Evolutionary conservation across 106 monocot species (phyloP).

Genomic region (Dendrobium chrysotoxum): DNA sequence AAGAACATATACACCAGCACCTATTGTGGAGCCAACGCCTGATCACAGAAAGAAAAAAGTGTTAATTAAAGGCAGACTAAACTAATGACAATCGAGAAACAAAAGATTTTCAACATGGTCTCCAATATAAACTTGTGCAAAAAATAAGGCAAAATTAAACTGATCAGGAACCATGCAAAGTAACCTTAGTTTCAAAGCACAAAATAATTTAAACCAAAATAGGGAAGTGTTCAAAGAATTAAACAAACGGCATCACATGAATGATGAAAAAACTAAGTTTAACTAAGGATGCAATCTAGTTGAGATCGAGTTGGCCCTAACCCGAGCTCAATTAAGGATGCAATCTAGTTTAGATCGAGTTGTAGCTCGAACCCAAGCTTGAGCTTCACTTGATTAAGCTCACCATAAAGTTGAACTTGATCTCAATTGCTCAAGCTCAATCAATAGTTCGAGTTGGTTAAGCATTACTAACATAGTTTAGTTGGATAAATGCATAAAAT

Average conservation of each 20-base stretch:
- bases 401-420: neutral
- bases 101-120: neutral
- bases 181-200: neutral
- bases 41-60: conserved; percentile 1
- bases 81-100: neutral
- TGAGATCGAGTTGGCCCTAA: neutral
- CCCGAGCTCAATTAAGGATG: neutral
- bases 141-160: neutral
- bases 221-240: neutral
- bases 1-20: conserved; percentile 98
- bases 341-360: neutral
- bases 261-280: neutral
- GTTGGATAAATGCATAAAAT: neutral
- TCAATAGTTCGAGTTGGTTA: neutral
- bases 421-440: neutral
- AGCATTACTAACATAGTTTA: neutral
- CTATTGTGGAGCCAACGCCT: conserved; percentile 96
- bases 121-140: neutral
- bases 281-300: neutral
- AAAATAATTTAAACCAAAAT: neutral
- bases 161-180: neutral
- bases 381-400: neutral
- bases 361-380: neutral
- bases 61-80: neutral
- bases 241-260: neutral